Conservation (phyloP, 1,139 yeast species). For the Pichia sp. region DNA sequence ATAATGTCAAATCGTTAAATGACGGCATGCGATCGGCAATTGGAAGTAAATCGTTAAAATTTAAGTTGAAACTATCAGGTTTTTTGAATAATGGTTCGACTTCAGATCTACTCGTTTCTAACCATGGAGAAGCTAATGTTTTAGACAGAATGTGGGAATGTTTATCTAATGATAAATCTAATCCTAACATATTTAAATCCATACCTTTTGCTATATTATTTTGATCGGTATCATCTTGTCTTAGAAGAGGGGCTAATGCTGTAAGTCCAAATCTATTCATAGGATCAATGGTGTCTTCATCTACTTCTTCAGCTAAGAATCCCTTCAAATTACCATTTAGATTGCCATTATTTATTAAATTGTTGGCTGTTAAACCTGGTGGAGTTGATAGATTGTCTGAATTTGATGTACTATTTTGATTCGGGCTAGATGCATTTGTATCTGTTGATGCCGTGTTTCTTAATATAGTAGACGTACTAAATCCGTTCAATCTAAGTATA, state of each 20-base stretch:
- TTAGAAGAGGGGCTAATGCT: constrained; percentile 63
- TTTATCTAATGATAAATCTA: constrained; percentile 45
- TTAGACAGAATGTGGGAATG: constrained; percentile 48
- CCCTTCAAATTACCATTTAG: neutral
- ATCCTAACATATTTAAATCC: constrained; percentile 69
- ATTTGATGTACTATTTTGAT: neutral
- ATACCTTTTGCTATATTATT: constrained; percentile 77
- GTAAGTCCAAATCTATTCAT: constrained; percentile 67
- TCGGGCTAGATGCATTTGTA: neutral
- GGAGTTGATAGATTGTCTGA: neutral
- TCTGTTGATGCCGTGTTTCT: neutral
- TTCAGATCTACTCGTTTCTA: constrained; percentile 81
- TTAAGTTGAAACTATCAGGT: constrained; percentile 53
- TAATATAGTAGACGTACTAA: constrained; percentile 11
- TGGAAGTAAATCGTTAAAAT: constrained; percentile 34
- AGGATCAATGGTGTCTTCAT: constrained; percentile 6
- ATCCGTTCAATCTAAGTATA: constrained; percentile 17
- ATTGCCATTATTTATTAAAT: neutral
- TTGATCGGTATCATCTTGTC: constrained; percentile 61
- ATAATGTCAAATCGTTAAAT: constrained; percentile 87
- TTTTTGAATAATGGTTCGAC: constrained; percentile 77
- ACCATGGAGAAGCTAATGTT: constrained; percentile 90
- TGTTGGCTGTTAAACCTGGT: constrained; percentile 1
- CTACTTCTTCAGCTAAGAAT: constrained; percentile 1
- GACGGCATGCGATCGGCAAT: constrained; percentile 66